phyloP scores from a whole-genome alignment of 306 rosid species.

The Medicago arabica region DNA sequence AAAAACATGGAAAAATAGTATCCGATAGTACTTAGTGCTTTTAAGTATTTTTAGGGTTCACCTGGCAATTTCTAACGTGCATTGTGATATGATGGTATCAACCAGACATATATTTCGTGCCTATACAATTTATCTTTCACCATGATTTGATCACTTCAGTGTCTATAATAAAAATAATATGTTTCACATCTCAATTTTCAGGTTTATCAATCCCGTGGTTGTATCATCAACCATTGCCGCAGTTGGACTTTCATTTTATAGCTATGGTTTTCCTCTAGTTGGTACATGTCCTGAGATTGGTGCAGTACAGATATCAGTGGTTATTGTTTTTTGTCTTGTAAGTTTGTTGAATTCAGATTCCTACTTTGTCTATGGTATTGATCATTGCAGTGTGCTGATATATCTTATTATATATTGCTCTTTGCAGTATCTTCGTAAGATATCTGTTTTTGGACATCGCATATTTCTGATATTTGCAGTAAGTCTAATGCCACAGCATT shows the following conservation, averaged over 20 bases:
- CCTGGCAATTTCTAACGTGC: neutral
- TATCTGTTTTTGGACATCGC: conserved; percentile 93
- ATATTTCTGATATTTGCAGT: conserved; percentile 91
- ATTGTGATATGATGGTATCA: conserved; percentile 21
- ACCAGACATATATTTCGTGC: conserved; percentile 9
- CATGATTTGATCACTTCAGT: conserved; percentile 15
- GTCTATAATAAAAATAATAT: conserved; percentile 5
- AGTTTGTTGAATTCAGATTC: conserved; percentile 50
- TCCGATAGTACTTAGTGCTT: neutral
- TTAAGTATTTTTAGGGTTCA: neutral
- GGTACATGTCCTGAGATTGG: conserved; percentile 97
- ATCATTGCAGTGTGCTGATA: conserved; percentile 27
- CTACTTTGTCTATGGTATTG: neutral
- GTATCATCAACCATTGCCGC: conserved; percentile 99
- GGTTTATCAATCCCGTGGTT: conserved; percentile 98
- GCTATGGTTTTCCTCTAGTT: conserved; percentile 89
- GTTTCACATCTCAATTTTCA: conserved; percentile 55
- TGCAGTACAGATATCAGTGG: conserved; percentile 84
- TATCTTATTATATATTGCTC: conserved; percentile 31
- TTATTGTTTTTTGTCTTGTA: conserved; percentile 87
- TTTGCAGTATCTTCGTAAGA: conserved; percentile 88
- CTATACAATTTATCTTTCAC: neutral
- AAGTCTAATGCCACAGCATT: conserved; percentile 47
- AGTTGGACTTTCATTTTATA: conserved; percentile 95
- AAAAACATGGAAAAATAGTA: conserved; percentile 11